phyloP scores from a whole-genome alignment of 345 rosid genomes.

The Eucalyptus shirleyi region DNA sequence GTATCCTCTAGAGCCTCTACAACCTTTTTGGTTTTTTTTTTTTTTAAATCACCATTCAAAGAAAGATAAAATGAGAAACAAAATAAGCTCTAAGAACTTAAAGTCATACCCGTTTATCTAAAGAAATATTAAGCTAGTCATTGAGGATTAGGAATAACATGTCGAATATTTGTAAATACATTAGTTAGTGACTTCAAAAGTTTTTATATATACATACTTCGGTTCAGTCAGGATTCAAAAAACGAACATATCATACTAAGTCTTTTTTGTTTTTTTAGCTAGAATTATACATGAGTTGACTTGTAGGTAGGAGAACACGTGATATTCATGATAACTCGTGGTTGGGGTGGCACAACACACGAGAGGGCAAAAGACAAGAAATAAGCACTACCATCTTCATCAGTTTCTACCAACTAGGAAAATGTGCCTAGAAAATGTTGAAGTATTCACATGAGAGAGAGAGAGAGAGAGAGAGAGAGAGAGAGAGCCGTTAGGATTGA shows the following conservation, averaged over 20 bases:
- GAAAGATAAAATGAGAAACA: not conserved
- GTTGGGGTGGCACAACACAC: not conserved
- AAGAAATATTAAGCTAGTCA: not conserved
- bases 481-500: not conserved
- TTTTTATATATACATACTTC: not conserved
- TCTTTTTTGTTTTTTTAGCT: not conserved
- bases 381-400: not conserved
- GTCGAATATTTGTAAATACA: not conserved
- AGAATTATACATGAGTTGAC: not conserved
- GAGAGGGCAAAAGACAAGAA: not conserved
- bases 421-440: not conserved
- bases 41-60: not conserved
- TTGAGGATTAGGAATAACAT: not conserved
- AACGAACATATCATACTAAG: not conserved
- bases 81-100: not conserved
- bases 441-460: not conserved
- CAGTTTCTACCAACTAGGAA: not conserved
- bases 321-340: not conserved
- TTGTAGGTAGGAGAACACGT: not conserved
- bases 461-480: not conserved
- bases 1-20: not conserved
- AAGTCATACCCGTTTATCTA: not conserved
- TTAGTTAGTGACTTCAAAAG: not conserved
- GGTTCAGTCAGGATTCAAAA: not conserved
- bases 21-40: not conserved